A percentile compares a stretch with the other conserved stretches of the same genome.
phyloP scores from a whole-genome alignment of 2,329 filamentous ascomycete genomes.

The Xylariales sp. region DNA sequence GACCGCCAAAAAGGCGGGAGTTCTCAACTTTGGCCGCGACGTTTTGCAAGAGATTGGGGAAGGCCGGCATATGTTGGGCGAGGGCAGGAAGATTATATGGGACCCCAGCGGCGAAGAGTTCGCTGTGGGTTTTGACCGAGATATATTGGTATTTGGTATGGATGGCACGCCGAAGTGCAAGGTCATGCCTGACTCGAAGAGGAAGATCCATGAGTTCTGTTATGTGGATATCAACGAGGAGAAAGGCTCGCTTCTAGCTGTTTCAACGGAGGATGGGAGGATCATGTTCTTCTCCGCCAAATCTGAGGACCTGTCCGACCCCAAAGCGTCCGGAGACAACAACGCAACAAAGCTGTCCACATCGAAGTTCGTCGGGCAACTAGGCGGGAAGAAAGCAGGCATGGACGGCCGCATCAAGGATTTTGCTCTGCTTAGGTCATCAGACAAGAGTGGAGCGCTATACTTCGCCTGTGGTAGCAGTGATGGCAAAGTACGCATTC shows the following conservation, averaged over 20 bases:
- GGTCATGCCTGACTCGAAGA: conserved; percentile 61
- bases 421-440: conserved; percentile 60
- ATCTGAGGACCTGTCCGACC: conserved; percentile 36
- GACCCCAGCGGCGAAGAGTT: conserved; percentile 70
- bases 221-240: conserved; percentile 58
- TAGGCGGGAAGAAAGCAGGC: conserved; percentile 69
- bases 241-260: conserved; percentile 57
- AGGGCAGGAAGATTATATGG: conserved; percentile 81
- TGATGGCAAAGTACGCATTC: conserved; percentile 79
- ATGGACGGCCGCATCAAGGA: conserved; percentile 79
- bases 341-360: conserved; percentile 41
- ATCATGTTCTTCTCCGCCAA: conserved; percentile 77
- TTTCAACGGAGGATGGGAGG: conserved; percentile 87
- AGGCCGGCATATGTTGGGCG: conserved; percentile 70
- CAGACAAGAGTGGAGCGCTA: conserved; percentile 34
- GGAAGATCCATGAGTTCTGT: conserved; percentile 77
- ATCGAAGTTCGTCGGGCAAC: conserved; percentile 65
- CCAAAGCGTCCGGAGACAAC: conserved; percentile 35
- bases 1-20: conserved; percentile 91
- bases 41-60: conserved; percentile 74
- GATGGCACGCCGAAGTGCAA: conserved; percentile 78
- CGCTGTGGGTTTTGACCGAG: conserved; percentile 82
- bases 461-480: conserved; percentile 73
- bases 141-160: conserved; percentile 79
- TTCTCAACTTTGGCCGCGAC: conserved; percentile 75